Evolutionary conservation across 1,139 yeast species (phyloP).

Genomic region (Yamadazyma siamensis): DNA sequence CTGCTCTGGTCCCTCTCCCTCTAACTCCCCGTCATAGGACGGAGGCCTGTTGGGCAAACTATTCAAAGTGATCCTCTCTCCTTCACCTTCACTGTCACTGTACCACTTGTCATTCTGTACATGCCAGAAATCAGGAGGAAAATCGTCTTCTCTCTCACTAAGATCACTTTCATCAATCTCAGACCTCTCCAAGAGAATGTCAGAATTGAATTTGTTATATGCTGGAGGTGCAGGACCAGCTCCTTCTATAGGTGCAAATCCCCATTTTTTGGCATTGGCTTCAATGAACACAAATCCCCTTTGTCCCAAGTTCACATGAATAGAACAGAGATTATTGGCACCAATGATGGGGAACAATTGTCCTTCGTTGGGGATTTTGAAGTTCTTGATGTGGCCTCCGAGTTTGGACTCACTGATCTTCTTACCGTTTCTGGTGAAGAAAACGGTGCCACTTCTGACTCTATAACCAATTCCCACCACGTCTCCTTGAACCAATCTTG

Average conservation of each 20-base stretch:
- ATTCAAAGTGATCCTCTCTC: conserved; percentile 39
- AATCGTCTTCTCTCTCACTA: conserved; percentile 45
- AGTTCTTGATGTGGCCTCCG: conserved; percentile 64
- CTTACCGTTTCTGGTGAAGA: conserved; percentile 69
- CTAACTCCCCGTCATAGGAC: conserved; percentile 21
- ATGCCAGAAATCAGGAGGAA: conserved; percentile 57
- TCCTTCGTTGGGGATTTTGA: conserved; percentile 34
- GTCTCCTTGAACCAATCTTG: conserved; percentile 52
- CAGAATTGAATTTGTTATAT: conserved; percentile 52
- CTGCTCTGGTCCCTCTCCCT: conserved; percentile 12
- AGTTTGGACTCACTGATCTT: conserved; percentile 61
- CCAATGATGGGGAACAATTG: conserved; percentile 53
- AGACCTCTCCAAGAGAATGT: conserved; percentile 51
- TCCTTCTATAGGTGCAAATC: conserved; percentile 61
- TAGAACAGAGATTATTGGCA: conserved; percentile 48
- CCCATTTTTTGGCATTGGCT: conserved; percentile 62
- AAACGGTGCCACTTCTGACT: conserved; percentile 57
- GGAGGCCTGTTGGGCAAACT: conserved; percentile 38
- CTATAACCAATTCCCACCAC: conserved; percentile 67
- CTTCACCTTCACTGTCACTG: conserved; percentile 12
- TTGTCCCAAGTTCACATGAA: conserved; percentile 58
- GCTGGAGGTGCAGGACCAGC: conserved; percentile 63
- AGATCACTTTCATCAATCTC: conserved; percentile 51
- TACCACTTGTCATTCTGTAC: too few species aligned
- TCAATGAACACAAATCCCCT: conserved; percentile 58